phyloP scores from a whole-genome alignment of 768 basidiomycete genomes.

The Mycena sanguinolenta region DNA sequence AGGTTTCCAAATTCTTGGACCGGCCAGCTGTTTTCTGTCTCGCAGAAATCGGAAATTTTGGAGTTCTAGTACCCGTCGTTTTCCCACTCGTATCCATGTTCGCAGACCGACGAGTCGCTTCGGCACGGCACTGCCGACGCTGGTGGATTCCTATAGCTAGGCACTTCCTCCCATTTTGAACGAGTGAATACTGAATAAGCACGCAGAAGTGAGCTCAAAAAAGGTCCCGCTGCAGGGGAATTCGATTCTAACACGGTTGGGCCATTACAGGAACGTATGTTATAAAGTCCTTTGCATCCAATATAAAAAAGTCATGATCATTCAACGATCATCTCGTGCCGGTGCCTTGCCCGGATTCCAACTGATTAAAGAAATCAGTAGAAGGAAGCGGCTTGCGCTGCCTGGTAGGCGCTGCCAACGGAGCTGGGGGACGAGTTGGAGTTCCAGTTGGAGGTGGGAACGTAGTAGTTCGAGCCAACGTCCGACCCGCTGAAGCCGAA shows the following conservation, averaged over 20 bases:
- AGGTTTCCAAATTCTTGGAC: too few relatives aligned
- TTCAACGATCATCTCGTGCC: constrained; percentile 15
- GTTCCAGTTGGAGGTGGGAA: constrained; percentile 59
- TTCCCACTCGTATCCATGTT: too few relatives aligned
- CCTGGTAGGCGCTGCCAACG: constrained; percentile 52
- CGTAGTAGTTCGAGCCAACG: constrained; percentile 55
- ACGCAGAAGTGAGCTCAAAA: constrained; percentile 1
- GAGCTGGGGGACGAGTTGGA: constrained; percentile 40
- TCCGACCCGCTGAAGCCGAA: constrained; percentile 57
- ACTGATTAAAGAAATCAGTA: constrained; percentile 19
- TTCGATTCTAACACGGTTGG: constrained; percentile 28
- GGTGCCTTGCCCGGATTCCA: neutral
- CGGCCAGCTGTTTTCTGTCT: too few relatives aligned
- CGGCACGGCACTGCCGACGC: too few relatives aligned
- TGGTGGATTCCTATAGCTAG: neutral
- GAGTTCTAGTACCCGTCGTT: too few relatives aligned
- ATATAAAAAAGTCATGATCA: constrained; percentile 7
- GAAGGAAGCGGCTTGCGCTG: constrained; percentile 46
- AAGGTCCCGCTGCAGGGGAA: constrained; percentile 19
- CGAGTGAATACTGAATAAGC: neutral
- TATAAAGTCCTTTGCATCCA: constrained; percentile 31
- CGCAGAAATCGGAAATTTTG: too few relatives aligned
- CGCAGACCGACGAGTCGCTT: too few relatives aligned
- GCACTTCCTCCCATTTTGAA: too few relatives aligned
- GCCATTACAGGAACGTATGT: constrained; percentile 33